These are phyloP conservation scores for Pholiota microspora DNA, from an alignment of 768 basidiomycete species.

Conservation along the genomic window DNA sequence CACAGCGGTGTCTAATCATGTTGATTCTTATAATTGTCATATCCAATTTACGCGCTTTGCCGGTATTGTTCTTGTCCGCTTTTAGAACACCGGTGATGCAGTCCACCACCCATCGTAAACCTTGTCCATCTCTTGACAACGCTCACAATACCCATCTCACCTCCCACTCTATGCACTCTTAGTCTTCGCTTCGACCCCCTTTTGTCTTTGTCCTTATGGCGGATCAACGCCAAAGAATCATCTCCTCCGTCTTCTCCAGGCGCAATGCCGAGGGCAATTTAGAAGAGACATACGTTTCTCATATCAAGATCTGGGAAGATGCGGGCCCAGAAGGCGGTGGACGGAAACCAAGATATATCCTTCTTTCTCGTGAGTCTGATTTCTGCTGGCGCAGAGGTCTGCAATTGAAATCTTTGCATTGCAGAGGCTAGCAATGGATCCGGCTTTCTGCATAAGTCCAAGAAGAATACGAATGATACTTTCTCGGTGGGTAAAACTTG, in stretches of 20 bases:
- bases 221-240: conserved; percentile 67
- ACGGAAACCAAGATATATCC: conserved; percentile 85
- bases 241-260: conserved; percentile 79
- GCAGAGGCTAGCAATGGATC: conserved; percentile 59
- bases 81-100: conserved; percentile 18
- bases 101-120: conserved; percentile 11
- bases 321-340: conserved; percentile 62
- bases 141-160: not conserved
- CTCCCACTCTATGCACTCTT: conserved; percentile 6
- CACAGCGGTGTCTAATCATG: conserved; percentile 17
- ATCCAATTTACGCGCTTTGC: conserved; percentile 32
- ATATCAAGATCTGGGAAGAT: conserved; percentile 95
- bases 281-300: conserved; percentile 81
- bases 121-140: conserved; percentile 6
- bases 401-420: not conserved
- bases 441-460: conserved; percentile 92
- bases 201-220: conserved; percentile 28
- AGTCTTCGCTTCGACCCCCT: conserved; percentile 6
- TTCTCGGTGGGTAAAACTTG: conserved; percentile 99
- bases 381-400: not conserved
- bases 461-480: conserved; percentile 89
- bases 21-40: conserved; percentile 19
- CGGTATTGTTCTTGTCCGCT: conserved; percentile 35
- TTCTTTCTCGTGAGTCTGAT: conserved; percentile 77
- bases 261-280: conserved; percentile 60